Base-by-base conservation (phyloP, 2,329 filamentous ascomycete species). In the Orbilia javanica region DNA sequence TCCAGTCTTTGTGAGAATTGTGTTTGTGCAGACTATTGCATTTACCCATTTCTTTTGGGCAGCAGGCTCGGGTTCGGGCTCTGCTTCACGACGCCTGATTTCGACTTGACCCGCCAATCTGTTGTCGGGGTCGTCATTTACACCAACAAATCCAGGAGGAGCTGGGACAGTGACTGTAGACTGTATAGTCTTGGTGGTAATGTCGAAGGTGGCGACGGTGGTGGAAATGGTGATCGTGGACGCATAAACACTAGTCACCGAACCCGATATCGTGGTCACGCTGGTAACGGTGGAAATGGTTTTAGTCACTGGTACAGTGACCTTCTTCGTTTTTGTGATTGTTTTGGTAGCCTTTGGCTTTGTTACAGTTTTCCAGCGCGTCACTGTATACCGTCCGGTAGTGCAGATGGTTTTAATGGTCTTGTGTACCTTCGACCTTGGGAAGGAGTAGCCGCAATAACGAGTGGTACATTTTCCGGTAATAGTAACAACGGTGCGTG, bases 401-500 rank as follows among this genome's bases (percentile, higher is more conserved):
- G 27, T 66, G n/a, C 53, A 39, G 15, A 73, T 25, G 7, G 31
- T 55, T 50, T 67, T 62, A 8, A 52, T 67, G 1, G 18, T 44
- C 52, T 22, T 31, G 20, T 60, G 31, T 31, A 52, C 7, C 25
- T 48, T 65, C 3, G 31, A 60, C 15, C 25, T 39, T 22, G 60
- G n/a, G 13, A 60, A 48, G 27, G 50, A 15, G 6, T 27, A 13
- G 42, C 29, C 27, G 62, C 70, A 73, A 46, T 67, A 73, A 42
- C 62, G 60, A 66, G 70, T 66, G 62, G 62, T 11, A 13, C 70
- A 73, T 22, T n/a, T 64, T 60, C 55, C 55, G 18, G 60, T 34
- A 15, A 53, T 60, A n/a, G 50, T 50, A 39, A 73, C 50, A 1
- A 62, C 20, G 15, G 62, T 73, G 70, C 62, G 60, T 10, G 70